Evolutionary conservation across 345 rosid species (phyloP), one percentile per base, ranked within the genome.

Genomic region (Citrus mangshanensis): DNA sequence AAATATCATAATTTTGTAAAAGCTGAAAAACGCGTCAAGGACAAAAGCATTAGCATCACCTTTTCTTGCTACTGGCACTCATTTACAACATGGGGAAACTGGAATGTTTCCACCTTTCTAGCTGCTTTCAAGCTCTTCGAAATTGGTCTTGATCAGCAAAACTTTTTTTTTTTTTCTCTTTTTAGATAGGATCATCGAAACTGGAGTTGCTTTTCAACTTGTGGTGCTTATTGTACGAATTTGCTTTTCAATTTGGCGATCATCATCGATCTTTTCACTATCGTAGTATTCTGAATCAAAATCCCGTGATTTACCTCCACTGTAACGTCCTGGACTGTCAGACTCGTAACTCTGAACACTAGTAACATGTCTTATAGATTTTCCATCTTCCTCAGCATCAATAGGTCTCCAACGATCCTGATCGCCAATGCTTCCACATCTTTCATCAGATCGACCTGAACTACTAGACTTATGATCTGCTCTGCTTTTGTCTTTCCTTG

Each of bases 361-460:
- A 42, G 16, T 6, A 30, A n/a, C 73, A 74, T n/a, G 25, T 65
- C 79, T 54, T 28, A 16, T 25, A 30, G 35, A 38, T 54, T 37
- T 60, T 32, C 13, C 6, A 38, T 73, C 73, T 67, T 75, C 24
- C 37, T 77, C 76, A 42, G 67, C 32, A 28, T 77, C 79, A 58
- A 58, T 73, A 49, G 81, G 82, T 59, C 79, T 42, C 88, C 86
- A 83, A n/a, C 82, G 74, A 76, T 83, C 83, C 68, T 34, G 61
- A 22, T 75, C 71, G 4, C 24, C 46, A 40, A 61, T 51, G 74
- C 69, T 71, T 49, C 28, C 32, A 28, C 2, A 19, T 64, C 65
- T 78, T 63, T 68, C 77, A 73, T 70, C 30, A 78, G 18, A 58
- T 24, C 21, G 24, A 34, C 27, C 74, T 55, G 55, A 76, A 24